Conservation (phyloP, 768 basidiomycete species). For the Sarcodon sp. region DNA sequence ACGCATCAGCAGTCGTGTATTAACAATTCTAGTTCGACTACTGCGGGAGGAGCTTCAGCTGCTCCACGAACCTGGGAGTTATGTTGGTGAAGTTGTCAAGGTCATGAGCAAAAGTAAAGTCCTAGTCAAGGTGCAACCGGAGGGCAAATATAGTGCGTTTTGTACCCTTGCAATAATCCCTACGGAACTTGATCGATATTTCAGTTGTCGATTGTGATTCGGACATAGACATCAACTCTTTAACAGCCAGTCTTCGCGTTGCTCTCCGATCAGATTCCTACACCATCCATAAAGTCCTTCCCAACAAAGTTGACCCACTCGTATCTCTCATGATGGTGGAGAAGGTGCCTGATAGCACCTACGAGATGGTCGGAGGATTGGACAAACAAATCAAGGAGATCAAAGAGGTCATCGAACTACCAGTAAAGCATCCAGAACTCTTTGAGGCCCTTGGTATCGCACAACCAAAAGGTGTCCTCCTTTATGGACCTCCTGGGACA, state of each 20-base stretch:
- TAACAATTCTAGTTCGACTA: conserved; percentile 50
- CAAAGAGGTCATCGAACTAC: conserved; percentile 96
- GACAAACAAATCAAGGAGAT: conserved; percentile 99
- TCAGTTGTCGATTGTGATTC: conserved; percentile 88
- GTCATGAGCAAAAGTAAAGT: conserved; percentile 99
- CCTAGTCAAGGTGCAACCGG: conserved; percentile 94
- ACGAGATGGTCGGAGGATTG: conserved; percentile 98
- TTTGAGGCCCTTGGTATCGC: conserved; percentile 96
- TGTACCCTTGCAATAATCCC: background rate
- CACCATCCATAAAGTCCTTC: conserved; percentile 91
- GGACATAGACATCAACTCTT: conserved; percentile 66
- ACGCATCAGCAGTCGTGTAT: background rate
- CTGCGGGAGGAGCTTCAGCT: conserved; percentile 88
- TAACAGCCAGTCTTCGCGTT: conserved; percentile 83
- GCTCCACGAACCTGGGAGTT: conserved; percentile 90
- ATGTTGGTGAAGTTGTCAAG: conserved; percentile 96
- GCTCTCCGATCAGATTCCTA: conserved; percentile 95
- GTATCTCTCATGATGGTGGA: conserved; percentile 99
- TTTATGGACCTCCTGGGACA: conserved; percentile 94
- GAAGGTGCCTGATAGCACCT: conserved; percentile 97
- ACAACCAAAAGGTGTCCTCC: conserved; percentile 90
- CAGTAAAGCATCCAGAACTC: conserved; percentile 94
- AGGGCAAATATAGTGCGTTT: conserved; percentile 94
- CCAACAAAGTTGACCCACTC: conserved; percentile 96
- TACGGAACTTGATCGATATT: background rate